Conservation (phyloP, 345 rosid species). For the Corchorus capsularis region DNA sequence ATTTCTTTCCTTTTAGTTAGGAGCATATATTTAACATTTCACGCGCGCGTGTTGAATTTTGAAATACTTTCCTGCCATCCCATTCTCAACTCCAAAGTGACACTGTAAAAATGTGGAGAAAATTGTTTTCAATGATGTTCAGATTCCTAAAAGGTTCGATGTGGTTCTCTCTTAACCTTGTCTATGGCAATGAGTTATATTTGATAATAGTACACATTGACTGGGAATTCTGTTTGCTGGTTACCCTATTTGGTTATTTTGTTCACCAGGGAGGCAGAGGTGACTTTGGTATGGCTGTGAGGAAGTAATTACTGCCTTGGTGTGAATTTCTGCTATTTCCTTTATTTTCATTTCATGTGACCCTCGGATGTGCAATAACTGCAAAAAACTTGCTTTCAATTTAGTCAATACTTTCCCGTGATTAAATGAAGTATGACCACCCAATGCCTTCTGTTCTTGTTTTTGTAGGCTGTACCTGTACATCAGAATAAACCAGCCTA, state of each 20-base stretch:
- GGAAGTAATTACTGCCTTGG: neutral
- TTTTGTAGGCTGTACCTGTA: neutral
- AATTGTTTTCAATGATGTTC: neutral
- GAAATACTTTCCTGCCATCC: neutral
- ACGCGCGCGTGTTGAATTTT: neutral
- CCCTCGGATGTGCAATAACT: neutral
- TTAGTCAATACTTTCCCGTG: neutral
- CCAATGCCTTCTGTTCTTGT: neutral
- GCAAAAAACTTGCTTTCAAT: no score
- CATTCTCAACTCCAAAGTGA: neutral
- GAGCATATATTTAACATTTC: neutral
- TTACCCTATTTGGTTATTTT: no score
- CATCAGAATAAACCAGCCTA: neutral
- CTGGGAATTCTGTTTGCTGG: neutral
- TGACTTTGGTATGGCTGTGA: neutral
- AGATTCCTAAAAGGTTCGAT: neutral
- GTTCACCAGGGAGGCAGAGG: neutral
- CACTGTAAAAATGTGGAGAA: neutral
- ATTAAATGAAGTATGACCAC: neutral
- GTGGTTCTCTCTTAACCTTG: neutral
- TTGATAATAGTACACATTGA: neutral
- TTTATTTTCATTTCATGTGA: neutral
- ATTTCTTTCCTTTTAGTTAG: neutral
- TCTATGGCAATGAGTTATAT: neutral
- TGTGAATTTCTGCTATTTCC: neutral